Evolutionary conservation across 2,329 filamentous ascomycete genomes (phyloP), one percentile per base, ranked within the genome.

Genomic region (Fusarium dlaminii): DNA sequence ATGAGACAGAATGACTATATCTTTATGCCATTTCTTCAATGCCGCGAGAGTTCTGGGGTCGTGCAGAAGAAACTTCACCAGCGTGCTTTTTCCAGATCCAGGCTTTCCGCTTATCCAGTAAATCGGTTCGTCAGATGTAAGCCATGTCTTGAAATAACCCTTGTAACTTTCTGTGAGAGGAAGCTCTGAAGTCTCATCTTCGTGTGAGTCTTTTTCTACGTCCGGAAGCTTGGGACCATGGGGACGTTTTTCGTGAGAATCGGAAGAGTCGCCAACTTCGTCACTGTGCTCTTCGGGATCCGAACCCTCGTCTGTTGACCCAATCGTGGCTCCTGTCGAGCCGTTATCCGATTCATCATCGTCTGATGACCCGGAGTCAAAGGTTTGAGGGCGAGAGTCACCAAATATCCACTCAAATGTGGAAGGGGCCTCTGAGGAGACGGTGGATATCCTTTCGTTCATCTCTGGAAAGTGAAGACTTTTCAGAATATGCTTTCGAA

Each of bases 51-150:
- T 63, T 27, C 20, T 45, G 3, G 30, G 6, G 10, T 55, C 17
- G 9, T 22, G n/a, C 8, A 51, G 17, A 12, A 66, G 51, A 30
- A 51, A 51, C 17, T 56, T 57, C 39, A 64, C 27, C 6, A 67
- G 24, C 1, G 52, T 67, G 8, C 64, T 64, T 24, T 67, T 67
- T 1, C 59, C 64, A 6, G 64, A 63, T 10, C 43, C 64, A 3
- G 64, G 37, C 6, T 46, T 63, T 20, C 64, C 64, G 9, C 51
- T 63, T 27, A 66, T 49, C 63, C 63, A 66, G 20, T 63, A 66
- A 17, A 56, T 20, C 18, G 24, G 9, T 12, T 55, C 8, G 10
- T 45, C 42, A 11, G 36, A 56, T 15, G 1, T 18, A 4, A 66
- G 36, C 63, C 63, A 66, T 1, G 36, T 13, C 20, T 24, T 17